Base-by-base conservation (phyloP, 176 grass and related monocot genomes). In the Paspalum vaginatum region DNA sequence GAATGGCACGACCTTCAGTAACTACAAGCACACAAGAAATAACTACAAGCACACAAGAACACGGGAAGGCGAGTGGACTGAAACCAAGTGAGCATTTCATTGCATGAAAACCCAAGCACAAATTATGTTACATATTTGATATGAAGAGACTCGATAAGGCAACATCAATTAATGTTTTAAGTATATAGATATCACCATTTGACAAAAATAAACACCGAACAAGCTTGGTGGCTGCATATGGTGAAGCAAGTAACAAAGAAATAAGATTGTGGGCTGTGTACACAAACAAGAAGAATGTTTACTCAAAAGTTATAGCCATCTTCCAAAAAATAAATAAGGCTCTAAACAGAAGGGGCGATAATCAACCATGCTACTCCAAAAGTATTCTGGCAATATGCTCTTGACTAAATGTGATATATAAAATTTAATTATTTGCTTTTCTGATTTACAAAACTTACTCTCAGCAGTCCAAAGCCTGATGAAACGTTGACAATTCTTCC, bases 401-500 rank as follows among this genome's bases (percentile, higher is more conserved):
- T 21, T 5, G 6, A 51, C 21, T 11, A 61, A 16, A 61, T 39
- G 59, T 58, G 13, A 10, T 54, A 1, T 32, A 32, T 3, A 32
- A 32, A 32, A 32, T 32, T 3, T 32, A 85, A 48, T 11, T 7
- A 44, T 24, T 50, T 38, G 70, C 16, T 14, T 79, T 21, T 12
- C 17, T 11, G 11, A 18, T 71, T 55, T 48, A 21, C 6, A 50
- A 6, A 85, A 81, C 87, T 87, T 61, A 93, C 91, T 86, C 85
- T 83, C 14, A 91, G 68, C 6, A 86, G 68, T 17, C 79, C 83
- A 73, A 76, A 76, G 39, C 74, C 51, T 46, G 91, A 91, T 0
- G 91, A 94, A 27, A 94, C 68, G 47, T 94, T 94, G 6, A 91
- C 82, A 65, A 94, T 78, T 73, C 79, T 83, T 38, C 85, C 82